A percentile compares a stretch with the other conserved stretches of the same genome.
Evolutionary conservation across 2,329 filamentous ascomycete species (phyloP).

Genomic region (Trichoderma guizhouense): DNA sequence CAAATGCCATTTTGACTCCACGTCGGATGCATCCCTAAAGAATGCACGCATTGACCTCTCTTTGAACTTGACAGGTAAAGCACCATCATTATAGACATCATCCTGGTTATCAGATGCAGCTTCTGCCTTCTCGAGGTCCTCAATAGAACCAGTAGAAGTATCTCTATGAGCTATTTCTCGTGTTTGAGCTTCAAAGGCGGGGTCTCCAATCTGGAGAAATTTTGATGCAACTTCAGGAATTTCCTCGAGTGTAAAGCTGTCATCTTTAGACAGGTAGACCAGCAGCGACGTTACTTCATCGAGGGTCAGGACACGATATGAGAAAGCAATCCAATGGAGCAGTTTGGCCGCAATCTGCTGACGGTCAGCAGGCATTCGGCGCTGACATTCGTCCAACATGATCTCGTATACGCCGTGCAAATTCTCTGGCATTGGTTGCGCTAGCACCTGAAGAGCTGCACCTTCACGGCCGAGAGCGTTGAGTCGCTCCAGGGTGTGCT

Average conservation of each 20-base stretch:
- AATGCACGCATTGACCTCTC: slow-evolving; percentile 31
- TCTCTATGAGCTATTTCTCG: not conserved
- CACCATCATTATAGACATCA: slow-evolving; percentile 26
- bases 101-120: slow-evolving; percentile 15
- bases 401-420: slow-evolving; percentile 29
- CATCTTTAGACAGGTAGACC: slow-evolving; percentile 20
- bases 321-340: slow-evolving; percentile 30
- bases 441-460: slow-evolving; percentile 30
- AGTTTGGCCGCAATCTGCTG: slow-evolving; percentile 24
- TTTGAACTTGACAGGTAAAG: slow-evolving; percentile 28
- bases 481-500: slow-evolving; percentile 33
- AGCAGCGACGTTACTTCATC: slow-evolving; percentile 26
- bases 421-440: slow-evolving; percentile 24
- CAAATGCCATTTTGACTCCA: slow-evolving; percentile 7
- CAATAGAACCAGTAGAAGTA: slow-evolving; percentile 10
- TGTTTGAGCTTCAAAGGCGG: slow-evolving; percentile 25
- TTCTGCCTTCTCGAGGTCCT: slow-evolving; percentile 24
- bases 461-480: slow-evolving; percentile 33
- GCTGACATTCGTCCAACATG: slow-evolving; percentile 27
- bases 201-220: slow-evolving; percentile 27
- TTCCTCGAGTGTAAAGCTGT: slow-evolving; percentile 27
- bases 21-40: slow-evolving; percentile 22
- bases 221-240: slow-evolving; percentile 26
- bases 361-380: slow-evolving; percentile 21
- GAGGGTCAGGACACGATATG: slow-evolving; percentile 24